phyloP scores from a whole-genome alignment of 352 stramenopile genomes.

The Globisporangium carolinianum region DNA sequence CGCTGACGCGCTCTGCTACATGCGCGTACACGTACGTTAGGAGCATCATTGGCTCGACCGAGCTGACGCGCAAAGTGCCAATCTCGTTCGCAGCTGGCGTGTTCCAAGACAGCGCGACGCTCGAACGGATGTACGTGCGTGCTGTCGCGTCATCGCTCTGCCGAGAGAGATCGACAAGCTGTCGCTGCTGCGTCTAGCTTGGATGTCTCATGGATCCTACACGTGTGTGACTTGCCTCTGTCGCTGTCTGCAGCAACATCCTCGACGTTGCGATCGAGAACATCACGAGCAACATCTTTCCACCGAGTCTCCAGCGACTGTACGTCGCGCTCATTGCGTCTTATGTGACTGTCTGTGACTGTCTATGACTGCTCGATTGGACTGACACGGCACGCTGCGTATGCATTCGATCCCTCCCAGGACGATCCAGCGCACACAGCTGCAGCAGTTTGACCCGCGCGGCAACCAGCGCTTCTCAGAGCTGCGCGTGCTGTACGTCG shows the following conservation, averaged over 20 bases:
- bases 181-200: not conserved
- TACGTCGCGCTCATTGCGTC: conserved; percentile 15
- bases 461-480: conserved; percentile 32
- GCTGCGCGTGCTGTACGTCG: conserved; percentile 49
- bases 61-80: conserved; percentile 45
- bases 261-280: conserved; percentile 51
- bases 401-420: conserved; percentile 14
- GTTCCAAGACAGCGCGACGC: conserved; percentile 31
- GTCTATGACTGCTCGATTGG: not conserved
- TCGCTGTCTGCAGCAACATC: conserved; percentile 24
- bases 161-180: not conserved
- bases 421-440: conserved; percentile 48
- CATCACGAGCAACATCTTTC: conserved; percentile 65
- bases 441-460: conserved; percentile 56
- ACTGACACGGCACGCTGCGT: too few relatives aligned
- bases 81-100: conserved; percentile 43
- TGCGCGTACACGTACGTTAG: conserved; percentile 13
- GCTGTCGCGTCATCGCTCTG: not conserved
- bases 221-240: not conserved
- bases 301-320: conserved; percentile 43
- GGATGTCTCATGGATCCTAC: not conserved
- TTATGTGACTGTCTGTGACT: not conserved
- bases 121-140: conserved; percentile 42
- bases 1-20: not conserved
- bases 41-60: conserved; percentile 48